Base-by-base conservation (phyloP, 352 stramenopile genomes). In the Globisporangium rhizosaccharum region DNA sequence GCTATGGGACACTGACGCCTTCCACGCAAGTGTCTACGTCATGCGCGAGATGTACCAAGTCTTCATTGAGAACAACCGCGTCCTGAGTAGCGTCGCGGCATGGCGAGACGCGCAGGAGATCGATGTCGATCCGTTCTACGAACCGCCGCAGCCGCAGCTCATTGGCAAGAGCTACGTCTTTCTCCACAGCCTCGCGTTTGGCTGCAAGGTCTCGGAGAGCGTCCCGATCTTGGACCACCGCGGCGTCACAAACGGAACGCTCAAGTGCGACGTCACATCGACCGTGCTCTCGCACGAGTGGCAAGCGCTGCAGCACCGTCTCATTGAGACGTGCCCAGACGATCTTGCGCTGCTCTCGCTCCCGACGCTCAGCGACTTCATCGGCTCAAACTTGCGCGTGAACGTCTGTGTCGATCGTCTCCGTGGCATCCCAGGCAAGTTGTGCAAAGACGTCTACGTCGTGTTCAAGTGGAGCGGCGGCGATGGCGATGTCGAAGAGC, bases 1-100 rank as follows among this genome's bases (percentile, higher is more conserved):
- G 14, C 70, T 92, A 59, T 94, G 86, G 85, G 68, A 86, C 47
- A 71, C 91, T 9, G 85, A 96, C 0, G 76, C 84, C 56, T 96
- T 96, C 55, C 71, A 92, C 26, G 62, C 79, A 37, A 87, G 76
- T 20, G 60, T 96, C 18, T 95, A 90, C 54, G 61, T 75, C 14
- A 96, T 96, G 87, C 77, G 86, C 14, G 85, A 95, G 59, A 89
- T 96, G 70, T 96, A 96, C 53, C 83, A 94, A 56, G 73, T 83
- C 9, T 93, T 92, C 46, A 88, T 94, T 47, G 75, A 87, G 53
- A 78, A 84, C 54, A 89, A 77, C 23, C 79, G 86, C 9, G 61
- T 75, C 8, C 28, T 83, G 20, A 28, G 59, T 1, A 71, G 71
- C 42, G 56, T 69, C 17, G 59, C 69, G n/a, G 60, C 54, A 4